A percentile compares a stretch with the other conserved stretches of the same genome.
These are phyloP conservation scores for Globisporangium perplexum DNA, from an alignment of 352 stramenopile genomes.

Conservation along the genomic window DNA sequence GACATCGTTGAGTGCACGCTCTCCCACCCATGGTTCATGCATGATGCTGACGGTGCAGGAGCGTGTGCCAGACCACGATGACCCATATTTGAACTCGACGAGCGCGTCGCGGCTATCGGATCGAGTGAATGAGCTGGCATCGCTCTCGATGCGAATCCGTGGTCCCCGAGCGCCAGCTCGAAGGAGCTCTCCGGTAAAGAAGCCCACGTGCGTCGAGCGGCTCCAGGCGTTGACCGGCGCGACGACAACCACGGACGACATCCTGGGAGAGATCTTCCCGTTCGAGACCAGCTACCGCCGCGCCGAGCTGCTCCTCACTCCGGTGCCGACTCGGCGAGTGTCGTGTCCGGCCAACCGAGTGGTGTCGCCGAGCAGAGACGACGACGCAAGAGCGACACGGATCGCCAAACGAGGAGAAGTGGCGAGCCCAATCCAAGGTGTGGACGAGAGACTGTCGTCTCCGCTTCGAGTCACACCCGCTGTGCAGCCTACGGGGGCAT, in stretches of 20 bases:
- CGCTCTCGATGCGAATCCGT: not conserved
- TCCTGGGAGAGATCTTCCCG: slow-evolving; percentile 29
- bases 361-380: slow-evolving; percentile 8
- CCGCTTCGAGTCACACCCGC: not conserved
- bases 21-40: too few species aligned
- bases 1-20: too few species aligned
- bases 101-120: too few species aligned
- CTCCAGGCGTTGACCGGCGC: slow-evolving; percentile 14
- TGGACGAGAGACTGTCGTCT: not conserved
- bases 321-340: not conserved
- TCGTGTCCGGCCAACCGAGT: not conserved
- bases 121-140: too few species aligned
- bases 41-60: too few species aligned
- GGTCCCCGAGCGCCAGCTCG: not conserved
- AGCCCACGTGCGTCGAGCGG: slow-evolving; percentile 13
- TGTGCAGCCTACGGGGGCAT: not conserved
- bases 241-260: slow-evolving; percentile 22
- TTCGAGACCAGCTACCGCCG: slow-evolving; percentile 22
- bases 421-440: not conserved
- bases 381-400: not conserved
- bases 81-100: too few species aligned
- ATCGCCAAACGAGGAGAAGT: not conserved
- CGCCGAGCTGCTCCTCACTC: slow-evolving; percentile 9
- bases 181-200: not conserved
- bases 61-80: too few species aligned